phyloP scores from a whole-genome alignment of 1,139 yeast species.

The Candida pseudocylindracea region DNA sequence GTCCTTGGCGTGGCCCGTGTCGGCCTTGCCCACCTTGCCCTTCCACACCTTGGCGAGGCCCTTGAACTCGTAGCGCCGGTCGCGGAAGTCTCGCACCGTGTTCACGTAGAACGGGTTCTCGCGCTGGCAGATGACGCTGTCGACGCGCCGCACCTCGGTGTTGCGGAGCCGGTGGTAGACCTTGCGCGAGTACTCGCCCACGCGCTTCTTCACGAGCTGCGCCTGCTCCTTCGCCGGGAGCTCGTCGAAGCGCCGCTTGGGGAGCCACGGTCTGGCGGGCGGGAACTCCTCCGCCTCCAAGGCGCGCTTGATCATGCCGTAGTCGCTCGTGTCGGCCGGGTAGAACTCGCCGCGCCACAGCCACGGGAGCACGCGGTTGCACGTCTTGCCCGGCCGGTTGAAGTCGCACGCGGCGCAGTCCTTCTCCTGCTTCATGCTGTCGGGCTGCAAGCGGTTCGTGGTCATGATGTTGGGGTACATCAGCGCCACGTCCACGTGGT shows the following conservation, averaged over 20 bases:
- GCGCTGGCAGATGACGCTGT: slow-evolving; percentile 89
- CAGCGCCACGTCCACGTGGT: slow-evolving; percentile 97
- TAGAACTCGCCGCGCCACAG: slow-evolving; percentile 95
- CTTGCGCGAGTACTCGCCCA: slow-evolving; percentile 72
- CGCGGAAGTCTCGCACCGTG: slow-evolving; percentile 88
- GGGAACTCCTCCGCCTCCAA: slow-evolving; percentile 66
- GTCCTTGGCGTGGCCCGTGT: slow-evolving; percentile 38
- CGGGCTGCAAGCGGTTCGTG: slow-evolving; percentile 92
- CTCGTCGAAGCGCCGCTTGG: slow-evolving; percentile 48
- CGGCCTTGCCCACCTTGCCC: slow-evolving; percentile 41
- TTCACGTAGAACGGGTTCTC: slow-evolving; percentile 95
- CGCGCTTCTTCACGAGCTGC: slow-evolving; percentile 44
- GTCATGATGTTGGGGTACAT: slow-evolving; percentile 99
- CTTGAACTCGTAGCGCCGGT: slow-evolving; percentile 89
- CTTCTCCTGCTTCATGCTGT: slow-evolving; percentile 86
- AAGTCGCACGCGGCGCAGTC: slow-evolving; percentile 97
- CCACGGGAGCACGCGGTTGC: slow-evolving; percentile 90
- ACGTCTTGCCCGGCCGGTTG: slow-evolving; percentile 81
- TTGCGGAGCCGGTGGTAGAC: slow-evolving; percentile 66
- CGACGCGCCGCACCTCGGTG: slow-evolving; percentile 71
- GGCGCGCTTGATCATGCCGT: slow-evolving; percentile 72
- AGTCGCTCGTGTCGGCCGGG: slow-evolving; percentile 85
- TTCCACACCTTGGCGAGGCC: slow-evolving; percentile 92
- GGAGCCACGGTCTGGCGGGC: slow-evolving; percentile 28
- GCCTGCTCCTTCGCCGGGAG: slow-evolving; percentile 65